These are phyloP conservation scores for Myxozyma nipponensis DNA, from an alignment of 805 yeast genomes.

Conservation along the genomic window DNA sequence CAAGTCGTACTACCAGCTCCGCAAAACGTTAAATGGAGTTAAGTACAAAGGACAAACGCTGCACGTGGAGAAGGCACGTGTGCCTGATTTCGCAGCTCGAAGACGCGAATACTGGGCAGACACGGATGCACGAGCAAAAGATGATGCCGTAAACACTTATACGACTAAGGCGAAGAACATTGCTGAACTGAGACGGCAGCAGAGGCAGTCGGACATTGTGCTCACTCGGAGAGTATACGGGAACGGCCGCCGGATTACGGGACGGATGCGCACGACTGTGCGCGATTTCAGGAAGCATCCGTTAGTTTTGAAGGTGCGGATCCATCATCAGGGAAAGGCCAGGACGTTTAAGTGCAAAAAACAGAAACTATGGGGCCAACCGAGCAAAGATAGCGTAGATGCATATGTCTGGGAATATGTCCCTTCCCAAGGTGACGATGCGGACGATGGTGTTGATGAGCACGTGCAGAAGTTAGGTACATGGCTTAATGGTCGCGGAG, in stretches of 20 bases:
- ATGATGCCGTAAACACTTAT: not conserved
- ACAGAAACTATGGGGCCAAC: constrained; percentile 87
- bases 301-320: constrained; percentile 54
- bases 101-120: constrained; percentile 48
- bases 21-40: constrained; percentile 61
- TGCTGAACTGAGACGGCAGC: not conserved
- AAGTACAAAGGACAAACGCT: constrained; percentile 71
- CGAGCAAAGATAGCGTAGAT: constrained; percentile 56
- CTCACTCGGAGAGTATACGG: not conserved
- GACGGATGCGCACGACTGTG: constrained; percentile 56
- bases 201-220: not conserved
- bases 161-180: not conserved
- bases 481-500: constrained; percentile 27
- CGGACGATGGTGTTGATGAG: constrained; percentile 80
- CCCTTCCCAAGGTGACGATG: constrained; percentile 43
- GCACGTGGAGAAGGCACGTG: constrained; percentile 56
- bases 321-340: constrained; percentile 48
- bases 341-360: constrained; percentile 60
- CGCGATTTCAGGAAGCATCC: constrained; percentile 52
- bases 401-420: constrained; percentile 62
- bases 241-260: constrained; percentile 34
- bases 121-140: constrained; percentile 35
- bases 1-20: constrained; percentile 48
- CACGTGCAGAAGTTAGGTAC: constrained; percentile 25
- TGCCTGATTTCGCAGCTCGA: constrained; percentile 44